These are phyloP conservation scores for Boletellus sp. DNA, from an alignment of 768 basidiomycete genomes.

Conservation along the genomic window DNA sequence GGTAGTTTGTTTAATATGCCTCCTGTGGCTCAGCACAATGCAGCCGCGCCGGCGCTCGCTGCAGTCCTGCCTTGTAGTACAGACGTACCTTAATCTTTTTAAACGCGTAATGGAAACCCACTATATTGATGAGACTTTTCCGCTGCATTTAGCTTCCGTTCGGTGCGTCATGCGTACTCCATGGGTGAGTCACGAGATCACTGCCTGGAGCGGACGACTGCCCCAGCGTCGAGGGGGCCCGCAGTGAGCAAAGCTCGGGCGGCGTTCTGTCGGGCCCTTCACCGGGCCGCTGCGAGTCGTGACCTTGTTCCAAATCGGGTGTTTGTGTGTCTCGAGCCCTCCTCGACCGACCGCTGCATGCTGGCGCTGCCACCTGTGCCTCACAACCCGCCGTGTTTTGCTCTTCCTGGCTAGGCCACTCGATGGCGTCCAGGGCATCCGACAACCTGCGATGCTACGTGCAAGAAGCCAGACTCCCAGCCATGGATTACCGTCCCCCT, in stretches of 20 bases:
- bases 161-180: too few species aligned
- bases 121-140: not conserved
- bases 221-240: too few species aligned
- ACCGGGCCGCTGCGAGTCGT: too few species aligned
- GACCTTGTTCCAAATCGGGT: too few species aligned
- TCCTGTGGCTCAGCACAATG: conserved; percentile 3
- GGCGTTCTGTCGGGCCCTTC: too few species aligned
- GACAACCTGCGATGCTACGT: conserved; percentile 47
- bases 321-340: too few species aligned
- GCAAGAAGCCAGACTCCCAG: conserved; percentile 44
- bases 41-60: conserved; percentile 24
- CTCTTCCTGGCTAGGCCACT: not conserved
- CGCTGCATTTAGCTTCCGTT: not conserved
- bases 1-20: not conserved
- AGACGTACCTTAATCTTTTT: conserved; percentile 19
- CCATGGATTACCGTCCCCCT: conserved; percentile 33
- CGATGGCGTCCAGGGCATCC: conserved; percentile 33
- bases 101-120: conserved; percentile 16
- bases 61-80: conserved; percentile 11
- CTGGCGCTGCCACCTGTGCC: too few species aligned
- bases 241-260: too few species aligned
- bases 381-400: too few species aligned
- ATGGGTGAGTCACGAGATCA: too few species aligned
- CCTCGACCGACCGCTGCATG: too few species aligned
- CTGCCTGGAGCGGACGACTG: too few species aligned